phyloP scores from a whole-genome alignment of 1,139 yeast species.

The Kodamaea arcana region DNA sequence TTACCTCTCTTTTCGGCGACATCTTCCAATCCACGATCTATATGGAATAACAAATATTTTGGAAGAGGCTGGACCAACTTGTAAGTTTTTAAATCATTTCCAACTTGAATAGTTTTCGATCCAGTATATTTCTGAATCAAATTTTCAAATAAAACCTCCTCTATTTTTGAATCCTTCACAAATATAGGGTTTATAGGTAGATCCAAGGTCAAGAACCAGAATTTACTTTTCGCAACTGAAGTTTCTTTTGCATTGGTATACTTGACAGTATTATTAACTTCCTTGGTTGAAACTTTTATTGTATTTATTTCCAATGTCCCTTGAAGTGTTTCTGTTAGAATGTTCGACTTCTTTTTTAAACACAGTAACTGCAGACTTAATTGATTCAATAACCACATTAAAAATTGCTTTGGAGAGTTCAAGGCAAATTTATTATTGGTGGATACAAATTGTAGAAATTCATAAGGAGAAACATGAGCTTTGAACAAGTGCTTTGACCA shows the following conservation, averaged over 20 bases:
- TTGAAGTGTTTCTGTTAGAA: slow-evolving; percentile 35
- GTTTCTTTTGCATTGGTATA: slow-evolving; percentile 17
- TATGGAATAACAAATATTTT: slow-evolving; percentile 48
- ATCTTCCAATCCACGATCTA: slow-evolving; percentile 46
- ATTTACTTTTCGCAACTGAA: slow-evolving; percentile 31
- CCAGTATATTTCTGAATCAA: slow-evolving; percentile 47
- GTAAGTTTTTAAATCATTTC: slow-evolving; percentile 30
- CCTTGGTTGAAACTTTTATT: slow-evolving; percentile 17
- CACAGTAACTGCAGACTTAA: slow-evolving; percentile 36
- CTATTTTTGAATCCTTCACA: slow-evolving; percentile 35
- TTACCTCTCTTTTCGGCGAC: slow-evolving; percentile 37
- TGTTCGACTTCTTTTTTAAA: slow-evolving; percentile 13
- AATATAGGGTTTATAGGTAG: slow-evolving; percentile 59
- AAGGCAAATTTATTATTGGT: slow-evolving; percentile 43
- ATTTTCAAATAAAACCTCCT: slow-evolving; percentile 48
- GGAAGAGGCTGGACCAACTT: slow-evolving; percentile 44
- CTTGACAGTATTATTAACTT: slow-evolving; percentile 19
- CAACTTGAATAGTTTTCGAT: slow-evolving; percentile 14
- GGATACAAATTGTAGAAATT: slow-evolving; percentile 49
- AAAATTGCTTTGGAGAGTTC: slow-evolving; percentile 47
- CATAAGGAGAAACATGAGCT: slow-evolving; percentile 65
- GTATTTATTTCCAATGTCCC: slow-evolving; percentile 46
- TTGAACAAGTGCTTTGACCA: slow-evolving; percentile 63
- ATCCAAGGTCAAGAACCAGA: slow-evolving; percentile 56
- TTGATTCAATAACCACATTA: slow-evolving; percentile 57